Evolutionary conservation across 2,329 filamentous ascomycete species (phyloP), one percentile per base, ranked within the genome.

Genomic region (Fusarium verticillioides): DNA sequence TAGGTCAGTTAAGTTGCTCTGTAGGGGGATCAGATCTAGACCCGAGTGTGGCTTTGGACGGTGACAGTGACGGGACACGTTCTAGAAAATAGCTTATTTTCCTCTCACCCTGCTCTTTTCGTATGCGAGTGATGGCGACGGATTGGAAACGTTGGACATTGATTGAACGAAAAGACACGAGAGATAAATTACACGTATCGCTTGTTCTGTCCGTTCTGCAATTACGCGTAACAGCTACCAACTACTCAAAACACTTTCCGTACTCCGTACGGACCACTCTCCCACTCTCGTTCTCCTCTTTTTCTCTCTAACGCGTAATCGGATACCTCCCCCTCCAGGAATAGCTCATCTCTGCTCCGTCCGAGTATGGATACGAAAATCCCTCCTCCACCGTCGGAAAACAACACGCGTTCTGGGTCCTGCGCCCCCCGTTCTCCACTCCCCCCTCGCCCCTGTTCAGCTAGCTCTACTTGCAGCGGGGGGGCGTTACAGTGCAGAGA

Each of bases 311-410:
- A 66, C 63, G 53, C 64, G 64, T 67, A 67, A 67, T 67, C 53
- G 63, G 64, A 53, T 42, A 37, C 53, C 28, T 53, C 64, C 64
- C 64, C 53, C 58, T 46, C 37, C 40, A 47, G 60, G 62, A 36
- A 34, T 64, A 64, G 61, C 47, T 50, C 47, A 4, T 43, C 19
- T 43, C 30, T 36, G 23, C 28, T 15, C 28, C n/a, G 44, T 47
- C 46, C 32, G 46, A 49, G 9, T 32, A 46, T 49, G 40, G 64
- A 69, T 67, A 66, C 64, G 64, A 69, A 69, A 69, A 69, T 69
- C 57, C 49, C 66, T 68, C 44, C 44, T 36, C 53, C 39, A 30
- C 40, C 36, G 34, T 65, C 63, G 60, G 63, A 65, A 65, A 58
- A 50, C 49, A 18, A 68, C 56, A 61, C 40, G 42, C 50, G 58